A percentile compares a stretch with the other conserved stretches of the same genome.
Evolutionary conservation across 2,329 filamentous ascomycete species (phyloP).

Genomic region (Scytalidium lignicola): DNA sequence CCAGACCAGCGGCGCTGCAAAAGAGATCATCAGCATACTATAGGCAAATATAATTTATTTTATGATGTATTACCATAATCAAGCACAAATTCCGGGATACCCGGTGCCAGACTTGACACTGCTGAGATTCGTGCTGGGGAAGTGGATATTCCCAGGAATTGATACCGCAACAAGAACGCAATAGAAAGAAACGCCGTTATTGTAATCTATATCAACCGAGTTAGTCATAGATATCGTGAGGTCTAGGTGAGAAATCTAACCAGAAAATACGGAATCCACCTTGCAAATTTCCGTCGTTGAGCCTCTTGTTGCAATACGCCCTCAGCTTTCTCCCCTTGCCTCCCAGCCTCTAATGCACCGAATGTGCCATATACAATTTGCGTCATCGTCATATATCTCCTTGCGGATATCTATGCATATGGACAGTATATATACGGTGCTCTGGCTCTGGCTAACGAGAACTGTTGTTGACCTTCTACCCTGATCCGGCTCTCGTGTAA

Average conservation of each 20-base stretch:
- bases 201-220: neutral
- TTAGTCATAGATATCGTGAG: neutral
- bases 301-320: neutral
- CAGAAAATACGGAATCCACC: neutral
- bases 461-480: no score
- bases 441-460: no score
- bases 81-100: neutral
- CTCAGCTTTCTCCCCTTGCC: neutral
- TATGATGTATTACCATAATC: neutral
- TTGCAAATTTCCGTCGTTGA: neutral
- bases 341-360: neutral
- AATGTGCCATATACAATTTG: neutral
- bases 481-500: no score
- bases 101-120: neutral
- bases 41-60: neutral
- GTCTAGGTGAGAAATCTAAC: neutral
- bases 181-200: neutral
- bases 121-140: neutral
- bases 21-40: neutral
- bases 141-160: neutral
- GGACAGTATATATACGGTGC: neutral
- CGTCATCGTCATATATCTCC: neutral
- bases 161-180: neutral
- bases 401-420: neutral
- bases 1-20: constrained; percentile 45